Base-by-base conservation (phyloP, 768 basidiomycete genomes). In the Chiua virens region DNA sequence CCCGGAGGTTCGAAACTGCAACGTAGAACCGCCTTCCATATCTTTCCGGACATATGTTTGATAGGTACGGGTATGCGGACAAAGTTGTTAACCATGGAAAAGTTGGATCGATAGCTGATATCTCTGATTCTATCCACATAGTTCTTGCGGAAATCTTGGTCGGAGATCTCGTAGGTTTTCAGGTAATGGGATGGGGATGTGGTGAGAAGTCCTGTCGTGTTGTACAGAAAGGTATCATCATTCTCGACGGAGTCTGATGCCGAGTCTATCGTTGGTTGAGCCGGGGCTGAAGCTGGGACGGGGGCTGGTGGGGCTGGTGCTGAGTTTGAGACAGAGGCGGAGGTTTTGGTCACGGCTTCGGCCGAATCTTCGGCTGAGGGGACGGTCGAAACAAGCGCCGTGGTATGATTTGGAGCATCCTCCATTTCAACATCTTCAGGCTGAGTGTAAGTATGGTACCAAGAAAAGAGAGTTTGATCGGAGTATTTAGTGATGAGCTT, bases 381-480 rank as follows among this genome's bases (percentile, higher is more conserved):
- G 2, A 6, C 6, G 34, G 13, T 7, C 5, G 34, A 34, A 30
- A 9, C 5, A 13, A 13, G 30, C 11, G 34, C 15, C 17, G 34
- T 7, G 21, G 20, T 47, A 30, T 18, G 38, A 45, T 14, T 10
- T 27, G 25, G 22, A 25, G 32, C 27, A 5, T 59, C 48, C 17
- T 4, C 23, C 54, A 49, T 63, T 42, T 52, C 54, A 18, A 44
- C 27, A 8, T 65, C 62, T 8, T 56, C 49, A 13, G 43, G 32
- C 2, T 22, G 40, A 20, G 25, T 45, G 43, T 41, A 9, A 3
- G 20, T 49, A 36, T 53, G 57, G 23, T 42, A 62, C 67, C 65
- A 67, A 27, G 65, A 52, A 17, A 67, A 67, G 39, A 69, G 55
- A 5, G 60, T 64, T 32, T 67, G 65, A 28, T 67, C 66, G 5